Conservation (phyloP, 2,329 filamentous ascomycete genomes). For the Tolypocladium tundrense region DNA sequence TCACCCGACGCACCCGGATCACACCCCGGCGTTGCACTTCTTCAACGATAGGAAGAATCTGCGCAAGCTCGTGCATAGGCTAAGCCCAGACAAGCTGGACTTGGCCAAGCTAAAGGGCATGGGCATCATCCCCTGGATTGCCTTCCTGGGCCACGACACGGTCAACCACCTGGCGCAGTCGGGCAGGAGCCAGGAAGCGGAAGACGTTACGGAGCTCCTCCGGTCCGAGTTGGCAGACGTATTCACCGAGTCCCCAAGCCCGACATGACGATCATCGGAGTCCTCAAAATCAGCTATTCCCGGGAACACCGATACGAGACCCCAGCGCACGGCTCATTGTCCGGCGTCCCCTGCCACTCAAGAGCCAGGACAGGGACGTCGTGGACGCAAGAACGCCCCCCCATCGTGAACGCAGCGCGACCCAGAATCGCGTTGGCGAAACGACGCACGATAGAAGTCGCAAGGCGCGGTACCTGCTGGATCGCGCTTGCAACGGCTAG, state of each 20-base stretch:
- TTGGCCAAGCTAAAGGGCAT: conserved; percentile 19
- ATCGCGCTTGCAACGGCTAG: neutral
- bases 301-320: neutral
- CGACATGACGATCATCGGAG: conserved; percentile 8
- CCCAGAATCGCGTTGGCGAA: neutral
- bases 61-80: conserved; percentile 14
- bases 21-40: conserved; percentile 35
- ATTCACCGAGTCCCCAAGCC: conserved; percentile 13
- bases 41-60: conserved; percentile 25
- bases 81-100: conserved; percentile 15
- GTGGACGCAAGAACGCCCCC: neutral
- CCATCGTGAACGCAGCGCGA: neutral
- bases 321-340: neutral
- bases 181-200: conserved; percentile 30
- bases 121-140: conserved; percentile 23
- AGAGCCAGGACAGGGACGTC: neutral
- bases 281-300: neutral
- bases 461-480: neutral
- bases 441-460: neutral
- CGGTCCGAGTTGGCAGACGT: conserved; percentile 22
- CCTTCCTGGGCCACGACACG: conserved; percentile 34
- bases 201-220: conserved; percentile 26
- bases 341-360: neutral
- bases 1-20: conserved; percentile 41
- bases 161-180: conserved; percentile 31